phyloP scores from a whole-genome alignment of 2,329 filamentous ascomycete genomes.

The Aureobasidium subglaciale region DNA sequence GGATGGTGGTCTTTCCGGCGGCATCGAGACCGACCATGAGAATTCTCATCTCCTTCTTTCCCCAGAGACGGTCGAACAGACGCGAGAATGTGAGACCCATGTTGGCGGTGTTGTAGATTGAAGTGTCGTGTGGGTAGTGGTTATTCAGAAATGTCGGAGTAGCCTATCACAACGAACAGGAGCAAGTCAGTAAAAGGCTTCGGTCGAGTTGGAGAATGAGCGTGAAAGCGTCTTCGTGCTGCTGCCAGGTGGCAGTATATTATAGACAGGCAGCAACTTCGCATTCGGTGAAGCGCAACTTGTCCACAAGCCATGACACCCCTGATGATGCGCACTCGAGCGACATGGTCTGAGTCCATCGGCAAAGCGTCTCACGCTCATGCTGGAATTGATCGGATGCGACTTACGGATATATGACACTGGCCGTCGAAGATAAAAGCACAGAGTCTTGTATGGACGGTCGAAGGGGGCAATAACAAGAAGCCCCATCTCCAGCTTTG shows the following conservation, averaged over 20 bases:
- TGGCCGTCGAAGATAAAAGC: slow-evolving; percentile 7
- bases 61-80: slow-evolving; percentile 98
- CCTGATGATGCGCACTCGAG: slow-evolving; percentile 14
- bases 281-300: slow-evolving; percentile 12
- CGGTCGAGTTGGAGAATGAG: neutral
- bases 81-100: slow-evolving; percentile 95
- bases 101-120: slow-evolving; percentile 47
- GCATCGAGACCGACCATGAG: slow-evolving; percentile 97
- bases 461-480: slow-evolving; percentile 15
- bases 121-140: slow-evolving; percentile 25
- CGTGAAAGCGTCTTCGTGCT: neutral
- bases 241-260: neutral
- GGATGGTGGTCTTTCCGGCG: slow-evolving; percentile 96
- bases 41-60: slow-evolving; percentile 97
- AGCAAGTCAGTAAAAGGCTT: neutral
- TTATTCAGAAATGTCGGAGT: neutral
- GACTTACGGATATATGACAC: slow-evolving; percentile 13
- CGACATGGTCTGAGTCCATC: neutral
- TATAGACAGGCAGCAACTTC: slow-evolving; percentile 8
- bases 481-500: slow-evolving; percentile 13
- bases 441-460: slow-evolving; percentile 13
- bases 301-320: slow-evolving; percentile 14
- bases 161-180: slow-evolving; percentile 2
- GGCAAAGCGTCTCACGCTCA: neutral
- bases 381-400: neutral